Evolutionary conservation across 2,329 filamentous ascomycete species (phyloP).

Genomic region (Colletotrichum lini): DNA sequence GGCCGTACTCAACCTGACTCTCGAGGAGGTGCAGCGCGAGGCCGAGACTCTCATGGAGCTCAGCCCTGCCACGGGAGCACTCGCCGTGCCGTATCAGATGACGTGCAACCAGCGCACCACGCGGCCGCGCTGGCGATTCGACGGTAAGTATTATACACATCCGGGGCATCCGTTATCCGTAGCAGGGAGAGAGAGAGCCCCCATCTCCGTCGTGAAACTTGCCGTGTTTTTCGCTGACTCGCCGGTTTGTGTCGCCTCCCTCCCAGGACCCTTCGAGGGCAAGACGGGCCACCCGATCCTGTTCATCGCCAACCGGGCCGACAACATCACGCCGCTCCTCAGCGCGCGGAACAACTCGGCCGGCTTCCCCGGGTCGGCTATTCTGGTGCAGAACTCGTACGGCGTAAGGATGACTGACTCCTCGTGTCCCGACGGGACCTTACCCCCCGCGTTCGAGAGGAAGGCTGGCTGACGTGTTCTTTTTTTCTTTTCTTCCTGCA

Average conservation of each 20-base stretch:
- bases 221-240: too few relatives aligned
- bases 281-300: conserved; percentile 61
- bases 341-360: conserved; percentile 61
- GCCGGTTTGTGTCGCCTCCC: too few relatives aligned
- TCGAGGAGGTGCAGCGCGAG: conserved; percentile 53
- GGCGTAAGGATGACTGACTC: conserved; percentile 55
- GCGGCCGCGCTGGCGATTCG: conserved; percentile 58
- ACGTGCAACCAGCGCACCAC: conserved; percentile 56
- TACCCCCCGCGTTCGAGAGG: too few relatives aligned
- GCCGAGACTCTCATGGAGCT: conserved; percentile 52
- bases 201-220: too few relatives aligned
- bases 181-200: too few relatives aligned
- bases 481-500: conserved; percentile 42
- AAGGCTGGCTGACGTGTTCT: neutral
- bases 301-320: conserved; percentile 60
- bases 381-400: conserved; percentile 65
- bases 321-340: conserved; percentile 64
- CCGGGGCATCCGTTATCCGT: too few relatives aligned
- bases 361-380: conserved; percentile 60
- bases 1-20: conserved; percentile 48
- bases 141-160: conserved; percentile 45
- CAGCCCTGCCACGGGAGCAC: conserved; percentile 60
- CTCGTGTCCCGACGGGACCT: too few relatives aligned
- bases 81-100: conserved; percentile 58
- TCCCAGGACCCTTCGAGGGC: conserved; percentile 47